Percentiles rank a stretch among this genome's conserved stretches.
phyloP scores from a whole-genome alignment of 2,329 filamentous ascomycete species.

The Grosmannia clavigera region DNA sequence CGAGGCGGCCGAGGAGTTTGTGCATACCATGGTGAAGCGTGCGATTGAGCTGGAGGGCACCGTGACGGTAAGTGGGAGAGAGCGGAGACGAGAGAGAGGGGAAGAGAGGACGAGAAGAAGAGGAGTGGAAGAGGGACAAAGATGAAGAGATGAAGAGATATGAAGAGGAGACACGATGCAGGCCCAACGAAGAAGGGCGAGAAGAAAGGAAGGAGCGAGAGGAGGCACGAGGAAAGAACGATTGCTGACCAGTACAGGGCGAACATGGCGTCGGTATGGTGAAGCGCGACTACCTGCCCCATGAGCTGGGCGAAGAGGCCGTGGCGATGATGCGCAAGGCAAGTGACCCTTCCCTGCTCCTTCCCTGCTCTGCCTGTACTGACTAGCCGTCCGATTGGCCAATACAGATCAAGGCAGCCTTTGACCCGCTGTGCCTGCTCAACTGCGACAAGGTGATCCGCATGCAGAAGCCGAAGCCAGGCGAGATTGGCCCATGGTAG shows the following conservation, averaged over 20 bases:
- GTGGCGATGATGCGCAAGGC: slow-evolving; percentile 77
- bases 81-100: neutral
- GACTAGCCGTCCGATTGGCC: neutral
- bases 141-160: neutral
- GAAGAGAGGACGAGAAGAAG: neutral
- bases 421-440: slow-evolving; percentile 60
- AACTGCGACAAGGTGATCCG: slow-evolving; percentile 60
- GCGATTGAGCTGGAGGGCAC: slow-evolving; percentile 78
- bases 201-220: neutral
- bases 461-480: slow-evolving; percentile 40
- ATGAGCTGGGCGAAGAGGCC: slow-evolving; percentile 62
- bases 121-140: neutral
- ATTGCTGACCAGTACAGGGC: slow-evolving; percentile 30
- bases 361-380: neutral
- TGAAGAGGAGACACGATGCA: too few relatives aligned
- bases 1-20: slow-evolving; percentile 53
- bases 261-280: slow-evolving; percentile 77
- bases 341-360: slow-evolving; percentile 14
- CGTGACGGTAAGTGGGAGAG: slow-evolving; percentile 43
- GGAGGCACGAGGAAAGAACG: neutral
- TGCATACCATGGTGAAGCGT: slow-evolving; percentile 76
- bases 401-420: slow-evolving; percentile 56
- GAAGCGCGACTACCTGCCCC: slow-evolving; percentile 70
- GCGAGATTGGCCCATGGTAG: slow-evolving; percentile 34
- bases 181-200: neutral